Conservation (phyloP, 208 protist species). For the Wallacemonas collosoma region DNA sequence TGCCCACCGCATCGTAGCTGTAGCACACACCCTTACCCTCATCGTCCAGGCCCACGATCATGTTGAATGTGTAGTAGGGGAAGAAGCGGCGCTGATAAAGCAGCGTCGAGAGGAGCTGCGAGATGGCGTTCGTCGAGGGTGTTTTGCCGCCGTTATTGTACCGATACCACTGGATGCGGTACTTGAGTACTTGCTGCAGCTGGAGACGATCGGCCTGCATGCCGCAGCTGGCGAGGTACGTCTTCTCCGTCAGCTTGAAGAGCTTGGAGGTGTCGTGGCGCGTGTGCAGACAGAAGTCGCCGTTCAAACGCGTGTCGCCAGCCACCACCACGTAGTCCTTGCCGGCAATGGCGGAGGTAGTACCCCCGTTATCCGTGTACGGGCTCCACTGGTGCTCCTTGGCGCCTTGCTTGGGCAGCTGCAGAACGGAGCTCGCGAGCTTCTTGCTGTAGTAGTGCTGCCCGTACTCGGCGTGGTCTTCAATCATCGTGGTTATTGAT, state of each 20-base stretch:
- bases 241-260: conserved; percentile 91
- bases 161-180: conserved; percentile 93
- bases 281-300: conserved; percentile 97
- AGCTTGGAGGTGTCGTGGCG: conserved; percentile 94
- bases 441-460: conserved; percentile 75
- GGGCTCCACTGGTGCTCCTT: conserved; percentile 89
- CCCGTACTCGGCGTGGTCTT: conserved; percentile 78
- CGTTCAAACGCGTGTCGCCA: conserved; percentile 97
- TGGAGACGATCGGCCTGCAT: conserved; percentile 98
- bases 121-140: conserved; percentile 92
- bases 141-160: conserved; percentile 93
- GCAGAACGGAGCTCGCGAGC: conserved; percentile 63
- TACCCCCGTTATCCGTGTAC: conserved; percentile 96
- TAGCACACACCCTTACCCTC: conserved; percentile 96
- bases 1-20: conserved; percentile 98
- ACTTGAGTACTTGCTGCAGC: conserved; percentile 95
- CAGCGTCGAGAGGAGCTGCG: conserved; percentile 97
- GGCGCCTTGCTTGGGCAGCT: conserved; percentile 69
- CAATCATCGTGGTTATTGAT: conserved; percentile 61
- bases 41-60: conserved; percentile 96
- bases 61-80: conserved; percentile 99
- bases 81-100: conserved; percentile 99
- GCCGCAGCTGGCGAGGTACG: conserved; percentile 94
- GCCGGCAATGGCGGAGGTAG: conserved; percentile 95
- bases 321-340: conserved; percentile 97